Evolutionary conservation across 2,329 filamentous ascomycete species (phyloP), one percentile per base, ranked within the genome.

Genomic region (Penicillium vulpinum): DNA sequence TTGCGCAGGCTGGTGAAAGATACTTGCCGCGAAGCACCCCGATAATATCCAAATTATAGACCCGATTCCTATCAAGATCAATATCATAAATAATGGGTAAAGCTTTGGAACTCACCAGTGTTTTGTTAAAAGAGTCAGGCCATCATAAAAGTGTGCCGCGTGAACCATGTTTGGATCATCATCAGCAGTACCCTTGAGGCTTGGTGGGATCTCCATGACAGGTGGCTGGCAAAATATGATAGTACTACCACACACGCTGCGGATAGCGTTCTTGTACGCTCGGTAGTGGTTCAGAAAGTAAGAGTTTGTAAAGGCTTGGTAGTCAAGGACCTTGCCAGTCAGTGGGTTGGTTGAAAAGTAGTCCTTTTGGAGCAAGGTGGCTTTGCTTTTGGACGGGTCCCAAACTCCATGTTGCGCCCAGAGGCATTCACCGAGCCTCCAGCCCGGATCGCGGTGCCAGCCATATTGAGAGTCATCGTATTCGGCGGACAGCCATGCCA

Each of bases 361-460:
- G 71, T 96, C 86, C 67, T 93, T 95, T 64, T 84, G 85, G 56
- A 96, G 74, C 4, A 99, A 77, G 0, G 83, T 85, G 70, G 97
- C 91, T 2, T 84, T 89, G 5, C 26, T 21, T 44, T 29, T 18
- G 5, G 80, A 78, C 6, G 89, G 87, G 69, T 99, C 91, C 94
- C 94, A 99, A 5, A 99, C 85, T 1, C 92, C 93, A 73, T 99
- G 92, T 70, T 97, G 93, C 3, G 94, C 93, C 94, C 94, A 99
- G 38, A 99, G 73, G 69, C 94, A 97, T 74, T 95, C 86, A n/a
- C 94, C 94, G n/a, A 99, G 78, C 72, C 88, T 92, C 94, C 94
- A 99, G 8, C 82, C 88, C 0, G 89, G 83, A 69, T 96, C 91
- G 61, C 94, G 85, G 71, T 89, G 92, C 87, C 91, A 99, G 33